These are phyloP conservation scores for Chrysosporium queenslandicum DNA, from an alignment of 2,329 filamentous ascomycete species.

Conservation along the genomic window DNA sequence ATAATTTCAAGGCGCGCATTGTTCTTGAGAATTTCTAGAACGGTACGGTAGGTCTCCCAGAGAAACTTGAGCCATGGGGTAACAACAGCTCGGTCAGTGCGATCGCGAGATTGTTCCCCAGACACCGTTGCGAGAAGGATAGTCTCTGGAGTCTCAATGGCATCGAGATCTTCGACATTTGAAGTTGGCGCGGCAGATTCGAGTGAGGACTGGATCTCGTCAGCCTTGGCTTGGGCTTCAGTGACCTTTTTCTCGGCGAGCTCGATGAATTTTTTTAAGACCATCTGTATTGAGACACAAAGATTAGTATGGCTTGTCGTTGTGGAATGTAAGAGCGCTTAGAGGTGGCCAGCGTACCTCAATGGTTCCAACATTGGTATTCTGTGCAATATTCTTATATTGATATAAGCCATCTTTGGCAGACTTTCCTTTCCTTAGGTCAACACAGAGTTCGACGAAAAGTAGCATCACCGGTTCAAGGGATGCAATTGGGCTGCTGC, in stretches of 20 bases:
- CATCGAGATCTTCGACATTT: slow-evolving; percentile 90
- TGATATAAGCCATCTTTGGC: slow-evolving; percentile 98
- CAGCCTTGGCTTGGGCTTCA: slow-evolving; percentile 88
- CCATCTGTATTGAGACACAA: slow-evolving; percentile 47
- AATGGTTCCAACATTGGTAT: slow-evolving; percentile 96
- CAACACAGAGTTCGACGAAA: slow-evolving; percentile 91
- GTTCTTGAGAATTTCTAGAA: slow-evolving; percentile 97
- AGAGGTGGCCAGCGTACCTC: slow-evolving; percentile 50
- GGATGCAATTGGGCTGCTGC: slow-evolving; percentile 91
- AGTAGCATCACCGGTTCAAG: slow-evolving; percentile 98
- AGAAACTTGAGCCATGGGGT: slow-evolving; percentile 99
- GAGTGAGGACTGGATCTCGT: slow-evolving; percentile 81
- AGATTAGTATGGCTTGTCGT: slow-evolving; percentile 2
- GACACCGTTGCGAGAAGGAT: slow-evolving; percentile 96
- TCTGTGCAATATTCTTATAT: slow-evolving; percentile 99
- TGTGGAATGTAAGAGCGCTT: background rate
- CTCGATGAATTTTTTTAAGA: slow-evolving; percentile 96
- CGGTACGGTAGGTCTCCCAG: slow-evolving; percentile 98
- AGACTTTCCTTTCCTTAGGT: slow-evolving; percentile 94
- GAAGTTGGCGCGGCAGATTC: slow-evolving; percentile 62
- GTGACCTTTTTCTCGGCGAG: slow-evolving; percentile 93
- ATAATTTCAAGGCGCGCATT: slow-evolving; percentile 95
- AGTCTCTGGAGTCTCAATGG: slow-evolving; percentile 93
- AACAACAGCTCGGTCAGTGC: slow-evolving; percentile 94
- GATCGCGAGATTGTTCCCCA: slow-evolving; percentile 92